Evolutionary conservation across 352 stramenopile species (phyloP).

Genomic region (Globisporangium nagaii): DNA sequence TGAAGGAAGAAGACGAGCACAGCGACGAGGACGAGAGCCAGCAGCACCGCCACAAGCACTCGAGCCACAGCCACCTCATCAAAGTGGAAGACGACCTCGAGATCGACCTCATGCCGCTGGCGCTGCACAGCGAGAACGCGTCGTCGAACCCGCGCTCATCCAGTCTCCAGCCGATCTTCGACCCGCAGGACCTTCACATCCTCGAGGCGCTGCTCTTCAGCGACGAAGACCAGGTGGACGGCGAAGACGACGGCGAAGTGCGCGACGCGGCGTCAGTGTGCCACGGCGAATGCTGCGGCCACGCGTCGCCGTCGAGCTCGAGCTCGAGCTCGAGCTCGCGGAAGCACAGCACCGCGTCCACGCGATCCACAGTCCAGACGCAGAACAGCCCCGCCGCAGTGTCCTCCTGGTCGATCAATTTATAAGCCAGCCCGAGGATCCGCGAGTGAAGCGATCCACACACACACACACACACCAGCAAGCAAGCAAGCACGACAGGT

Average conservation of each 20-base stretch:
- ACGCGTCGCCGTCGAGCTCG: constrained; percentile 1
- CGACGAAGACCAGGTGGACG: constrained; percentile 47
- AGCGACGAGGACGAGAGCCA: constrained; percentile 1
- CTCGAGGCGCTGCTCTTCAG: constrained; percentile 50
- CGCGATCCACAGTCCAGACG: background rate
- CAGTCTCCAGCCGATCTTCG: constrained; percentile 30
- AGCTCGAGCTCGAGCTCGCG: background rate
- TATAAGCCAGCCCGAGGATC: background rate
- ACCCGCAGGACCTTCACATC: constrained; percentile 42
- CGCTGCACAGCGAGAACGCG: constrained; percentile 20
- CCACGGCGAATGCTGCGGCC: background rate
- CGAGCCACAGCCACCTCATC: background rate
- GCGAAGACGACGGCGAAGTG: constrained; percentile 13
- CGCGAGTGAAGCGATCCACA: background rate
- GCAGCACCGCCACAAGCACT: background rate
- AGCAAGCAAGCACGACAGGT: no score
- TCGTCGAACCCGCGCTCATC: constrained; percentile 1
- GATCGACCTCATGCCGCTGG: constrained; percentile 19
- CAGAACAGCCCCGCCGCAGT: background rate
- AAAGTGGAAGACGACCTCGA: constrained; percentile 14
- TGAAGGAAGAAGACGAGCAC: constrained; percentile 3
- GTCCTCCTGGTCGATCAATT: background rate
- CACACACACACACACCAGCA: background rate
- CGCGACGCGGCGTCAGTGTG: background rate
- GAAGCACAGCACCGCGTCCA: background rate